Evolutionary conservation across 2,329 filamentous ascomycete species (phyloP), one percentile per base, ranked within the genome.

Genomic region (Elsinoe arachidis): DNA sequence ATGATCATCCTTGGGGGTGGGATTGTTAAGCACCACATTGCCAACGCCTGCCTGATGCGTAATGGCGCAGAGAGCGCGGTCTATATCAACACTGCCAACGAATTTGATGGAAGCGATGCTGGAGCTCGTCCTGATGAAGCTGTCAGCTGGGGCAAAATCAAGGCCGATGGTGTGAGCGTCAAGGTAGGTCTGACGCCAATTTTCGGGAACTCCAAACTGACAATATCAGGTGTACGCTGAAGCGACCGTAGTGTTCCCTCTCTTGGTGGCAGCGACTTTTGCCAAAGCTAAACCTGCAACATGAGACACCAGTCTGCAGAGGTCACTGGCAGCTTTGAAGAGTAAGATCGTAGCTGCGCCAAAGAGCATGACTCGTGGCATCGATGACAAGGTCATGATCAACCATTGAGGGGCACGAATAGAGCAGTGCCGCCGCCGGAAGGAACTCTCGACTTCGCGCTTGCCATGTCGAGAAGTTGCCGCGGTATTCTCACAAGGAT

Each of bases 61-160:
- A 99, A 99, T 67, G 93, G 93, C 1, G 93, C 93, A 14, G 93
- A 99, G 72, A 92, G 88, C 61, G 93, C 93, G 1, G 93, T 99
- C 1, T 99, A 96, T 70, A 90, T 99, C 72, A 99, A 99, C 73
- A 99, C 93, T 1, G 93, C 84, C 0, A 90, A 96, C 70, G 93
- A 99, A 70, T 99, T 96, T 69, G 93, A 99, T 70, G 93, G 93
- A 2, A 96, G 90, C 66, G 93, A 99, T 74, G 92, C 93, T 0
- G 93, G 93, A 1, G 93, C 93, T 2, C 79, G 93, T 57, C 93
- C 93, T 3, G 93, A 99, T 67, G 93, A 99, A 74, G 93, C 93
- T 4, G 88, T 99, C 14, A 96, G 91, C 61, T 99, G 93, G 93
- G 93, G 93, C 2, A 99, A 99, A 78, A 96, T 99, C 72, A 96